Conservation (phyloP, 805 yeast species). For the Wickerhamomyces mucosus region DNA sequence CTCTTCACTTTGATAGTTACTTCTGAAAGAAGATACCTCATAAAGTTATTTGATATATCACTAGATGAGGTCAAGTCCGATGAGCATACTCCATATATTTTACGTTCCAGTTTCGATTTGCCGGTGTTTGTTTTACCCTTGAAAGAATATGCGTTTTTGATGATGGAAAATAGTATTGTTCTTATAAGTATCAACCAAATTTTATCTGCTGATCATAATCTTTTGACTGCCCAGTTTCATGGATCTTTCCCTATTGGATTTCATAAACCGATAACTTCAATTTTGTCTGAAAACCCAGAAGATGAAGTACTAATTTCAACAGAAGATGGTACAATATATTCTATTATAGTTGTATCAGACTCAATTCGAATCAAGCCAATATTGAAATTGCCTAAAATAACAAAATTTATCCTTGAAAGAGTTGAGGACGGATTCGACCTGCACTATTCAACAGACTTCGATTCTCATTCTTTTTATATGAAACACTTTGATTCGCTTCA, state of each 20-base stretch:
- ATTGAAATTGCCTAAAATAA: conserved; percentile 28
- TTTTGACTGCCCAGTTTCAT: conserved; percentile 15
- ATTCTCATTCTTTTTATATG: conserved; percentile 30
- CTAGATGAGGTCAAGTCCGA: conserved; percentile 24
- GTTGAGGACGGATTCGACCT: conserved; percentile 10
- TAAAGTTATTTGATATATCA: conserved; percentile 33
- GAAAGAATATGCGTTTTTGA: conserved; percentile 29
- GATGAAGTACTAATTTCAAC: conserved; percentile 17
- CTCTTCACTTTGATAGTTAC: conserved; percentile 30
- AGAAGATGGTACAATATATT: conserved; percentile 18
- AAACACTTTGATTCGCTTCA: too few species aligned
- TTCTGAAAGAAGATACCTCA: conserved; percentile 25
- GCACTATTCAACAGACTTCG: conserved; percentile 30
- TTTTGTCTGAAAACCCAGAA: conserved; percentile 8
- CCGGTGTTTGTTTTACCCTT: conserved; percentile 36
- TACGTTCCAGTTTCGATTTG: conserved; percentile 29
- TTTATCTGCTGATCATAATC: conserved; percentile 35
- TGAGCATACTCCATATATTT: conserved; percentile 29
- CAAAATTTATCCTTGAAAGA: conserved; percentile 14
- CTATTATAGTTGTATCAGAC: conserved; percentile 16
- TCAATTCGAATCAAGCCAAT: conserved; percentile 21
- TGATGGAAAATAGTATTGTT: conserved; percentile 25
- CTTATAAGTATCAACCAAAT: conserved; percentile 34
- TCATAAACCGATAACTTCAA: conserved; percentile 21
- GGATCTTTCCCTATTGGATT: conserved; percentile 32